Percentiles rank a stretch among this genome's conserved stretches.
These are phyloP conservation scores for Saturnispora hagleri DNA, from an alignment of 805 yeast species.

Conservation along the genomic window DNA sequence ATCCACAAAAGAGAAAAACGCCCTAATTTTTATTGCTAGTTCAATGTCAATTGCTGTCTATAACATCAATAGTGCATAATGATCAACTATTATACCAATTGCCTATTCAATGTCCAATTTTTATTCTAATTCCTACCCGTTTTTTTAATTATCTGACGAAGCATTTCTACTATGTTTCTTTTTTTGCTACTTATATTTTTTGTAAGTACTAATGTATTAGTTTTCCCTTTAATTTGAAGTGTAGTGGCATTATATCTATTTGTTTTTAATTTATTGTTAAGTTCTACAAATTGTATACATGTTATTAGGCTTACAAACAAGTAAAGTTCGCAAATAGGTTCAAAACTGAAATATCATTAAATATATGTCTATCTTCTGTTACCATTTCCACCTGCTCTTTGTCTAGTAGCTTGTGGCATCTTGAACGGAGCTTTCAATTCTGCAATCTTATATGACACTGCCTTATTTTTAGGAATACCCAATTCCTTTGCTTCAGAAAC, in stretches of 20 bases:
- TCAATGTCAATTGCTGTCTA: not conserved
- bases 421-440: conserved; percentile 79
- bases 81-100: not conserved
- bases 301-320: not conserved
- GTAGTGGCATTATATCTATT: not conserved
- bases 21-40: no score
- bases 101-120: not conserved
- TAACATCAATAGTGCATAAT: not conserved
- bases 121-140: not conserved
- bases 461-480: conserved; percentile 47
- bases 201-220: not conserved
- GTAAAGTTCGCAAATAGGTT: not conserved
- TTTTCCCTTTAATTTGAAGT: not conserved
- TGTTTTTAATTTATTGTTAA: not conserved
- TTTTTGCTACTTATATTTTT: not conserved
- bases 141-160: not conserved
- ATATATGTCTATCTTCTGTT: not conserved
- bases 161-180: not conserved
- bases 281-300: not conserved
- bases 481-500: conserved; percentile 67
- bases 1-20: not conserved
- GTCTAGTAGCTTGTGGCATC: conserved; percentile 72
- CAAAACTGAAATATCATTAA: not conserved
- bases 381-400: conserved; percentile 22
- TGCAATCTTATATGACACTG: conserved; percentile 66